phyloP scores from a whole-genome alignment of 2,329 filamentous ascomycete genomes.

The Colletotrichum tofieldiae region DNA sequence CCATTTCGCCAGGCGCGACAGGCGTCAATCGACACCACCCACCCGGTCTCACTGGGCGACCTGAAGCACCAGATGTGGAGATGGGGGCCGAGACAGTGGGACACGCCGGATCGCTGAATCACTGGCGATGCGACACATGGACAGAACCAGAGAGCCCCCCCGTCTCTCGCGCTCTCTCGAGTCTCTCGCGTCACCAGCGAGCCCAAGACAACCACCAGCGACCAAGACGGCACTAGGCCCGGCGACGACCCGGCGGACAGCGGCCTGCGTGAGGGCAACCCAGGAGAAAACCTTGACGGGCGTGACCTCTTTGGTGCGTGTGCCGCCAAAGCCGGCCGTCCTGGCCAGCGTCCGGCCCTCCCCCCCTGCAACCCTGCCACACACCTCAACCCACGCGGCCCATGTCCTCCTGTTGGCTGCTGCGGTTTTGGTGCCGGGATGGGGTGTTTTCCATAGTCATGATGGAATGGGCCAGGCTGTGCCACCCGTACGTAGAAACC shows the following conservation, averaged over 20 bases:
- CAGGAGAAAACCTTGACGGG: neutral
- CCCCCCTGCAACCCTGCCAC: constrained; percentile 21
- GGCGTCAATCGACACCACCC: constrained; percentile 5
- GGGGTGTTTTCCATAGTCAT: neutral
- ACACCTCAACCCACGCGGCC: neutral
- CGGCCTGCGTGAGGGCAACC: too few species aligned
- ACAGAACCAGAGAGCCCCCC: neutral
- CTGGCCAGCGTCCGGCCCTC: neutral
- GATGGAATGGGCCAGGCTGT: constrained; percentile 10
- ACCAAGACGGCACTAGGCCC: neutral
- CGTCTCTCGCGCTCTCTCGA: too few species aligned
- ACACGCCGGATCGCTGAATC: neutral
- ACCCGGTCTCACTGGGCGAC: neutral
- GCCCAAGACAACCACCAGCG: neutral
- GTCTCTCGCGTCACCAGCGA: neutral
- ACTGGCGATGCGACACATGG: neutral
- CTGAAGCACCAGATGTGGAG: constrained; percentile 10
- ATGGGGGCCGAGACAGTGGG: constrained; percentile 1
- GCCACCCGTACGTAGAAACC: neutral
- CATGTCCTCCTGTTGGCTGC: neutral
- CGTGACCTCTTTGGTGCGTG: constrained; percentile 7
- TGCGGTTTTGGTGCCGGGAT: constrained; percentile 11
- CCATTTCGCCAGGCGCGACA: constrained; percentile 11
- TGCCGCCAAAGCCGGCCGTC: constrained; percentile 35
- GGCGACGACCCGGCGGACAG: neutral